phyloP scores from a whole-genome alignment of 177 flowering plant genomes.

The Tripterygium wilfordii region DNA sequence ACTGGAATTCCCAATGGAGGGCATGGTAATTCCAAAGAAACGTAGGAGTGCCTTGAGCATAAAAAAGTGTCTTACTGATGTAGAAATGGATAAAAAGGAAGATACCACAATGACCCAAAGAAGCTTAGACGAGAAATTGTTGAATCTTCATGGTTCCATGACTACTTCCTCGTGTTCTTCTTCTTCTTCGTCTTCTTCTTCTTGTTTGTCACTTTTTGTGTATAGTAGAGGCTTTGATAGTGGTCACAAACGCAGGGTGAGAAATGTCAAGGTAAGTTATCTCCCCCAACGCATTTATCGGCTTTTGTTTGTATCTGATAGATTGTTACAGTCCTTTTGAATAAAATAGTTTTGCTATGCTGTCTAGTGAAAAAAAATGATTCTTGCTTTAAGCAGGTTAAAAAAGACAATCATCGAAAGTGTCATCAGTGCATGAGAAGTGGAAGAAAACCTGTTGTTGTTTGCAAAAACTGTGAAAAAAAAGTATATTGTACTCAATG shows the following conservation, averaged over 20 bases:
- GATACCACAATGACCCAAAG: constrained; percentile 14
- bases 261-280: too few relatives aligned
- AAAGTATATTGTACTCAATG: constrained; percentile 40
- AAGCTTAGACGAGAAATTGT: too few relatives aligned
- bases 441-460: constrained; percentile 29
- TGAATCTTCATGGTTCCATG: too few relatives aligned
- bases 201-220: too few relatives aligned
- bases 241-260: too few relatives aligned
- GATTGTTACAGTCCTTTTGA: background rate
- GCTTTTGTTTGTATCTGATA: too few relatives aligned
- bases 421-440: constrained; percentile 50
- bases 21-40: constrained; percentile 4
- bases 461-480: constrained; percentile 30
- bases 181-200: too few relatives aligned
- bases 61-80: background rate
- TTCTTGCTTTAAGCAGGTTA: constrained; percentile 3
- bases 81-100: constrained; percentile 3
- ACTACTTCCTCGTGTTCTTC: too few relatives aligned
- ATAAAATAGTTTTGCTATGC: background rate
- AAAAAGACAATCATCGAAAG: constrained; percentile 2
- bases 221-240: too few relatives aligned
- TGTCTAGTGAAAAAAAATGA: background rate
- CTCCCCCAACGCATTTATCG: too few relatives aligned
- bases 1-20: background rate
- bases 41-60: background rate